A percentile compares a stretch with the other conserved stretches of the same genome.
These are phyloP conservation scores for Wickerhamiella vanderwaltii DNA, from an alignment of 805 yeast species.

Conservation along the genomic window DNA sequence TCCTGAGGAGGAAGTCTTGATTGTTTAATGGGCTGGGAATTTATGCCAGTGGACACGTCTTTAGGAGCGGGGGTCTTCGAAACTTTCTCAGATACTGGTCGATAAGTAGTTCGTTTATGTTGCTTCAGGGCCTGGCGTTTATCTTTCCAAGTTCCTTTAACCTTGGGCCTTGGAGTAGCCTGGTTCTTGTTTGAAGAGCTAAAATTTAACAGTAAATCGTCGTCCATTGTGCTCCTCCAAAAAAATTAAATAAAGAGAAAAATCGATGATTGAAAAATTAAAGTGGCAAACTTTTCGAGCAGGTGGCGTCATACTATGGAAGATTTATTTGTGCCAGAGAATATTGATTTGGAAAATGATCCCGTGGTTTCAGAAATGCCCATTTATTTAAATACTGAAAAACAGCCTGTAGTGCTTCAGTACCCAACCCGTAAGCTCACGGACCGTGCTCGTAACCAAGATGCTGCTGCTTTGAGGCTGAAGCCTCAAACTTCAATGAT, in stretches of 20 bases:
- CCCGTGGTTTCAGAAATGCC: constrained; percentile 54
- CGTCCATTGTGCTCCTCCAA: constrained; percentile 25
- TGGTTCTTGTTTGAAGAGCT: constrained; percentile 27
- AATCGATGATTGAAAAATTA: too few relatives aligned
- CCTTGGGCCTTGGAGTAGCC: constrained; percentile 8
- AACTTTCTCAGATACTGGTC: constrained; percentile 4
- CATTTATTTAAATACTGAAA: constrained; percentile 31
- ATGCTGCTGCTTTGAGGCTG: constrained; percentile 36
- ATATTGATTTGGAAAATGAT: constrained; percentile 32
- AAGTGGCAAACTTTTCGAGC: too few relatives aligned
- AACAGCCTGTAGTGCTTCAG: constrained; percentile 38
- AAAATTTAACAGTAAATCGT: constrained; percentile 63
- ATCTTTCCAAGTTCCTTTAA: constrained; percentile 31
- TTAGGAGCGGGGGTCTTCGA: neutral
- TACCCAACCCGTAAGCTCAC: constrained; percentile 40
- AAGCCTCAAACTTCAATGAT: constrained; percentile 53
- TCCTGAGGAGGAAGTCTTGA: neutral
- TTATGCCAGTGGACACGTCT: neutral
- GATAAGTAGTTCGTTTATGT: neutral
- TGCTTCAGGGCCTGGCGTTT: constrained; percentile 15
- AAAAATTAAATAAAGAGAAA: too few relatives aligned
- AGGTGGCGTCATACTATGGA: constrained; percentile 1
- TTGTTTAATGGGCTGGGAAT: neutral
- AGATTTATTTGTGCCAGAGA: constrained; percentile 7
- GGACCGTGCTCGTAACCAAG: constrained; percentile 7